Percentiles rank a stretch among this genome's conserved stretches.
These are phyloP conservation scores for Rhododendron griersonianum DNA, from an alignment of 148 eudicot genomes.

Conservation along the genomic window DNA sequence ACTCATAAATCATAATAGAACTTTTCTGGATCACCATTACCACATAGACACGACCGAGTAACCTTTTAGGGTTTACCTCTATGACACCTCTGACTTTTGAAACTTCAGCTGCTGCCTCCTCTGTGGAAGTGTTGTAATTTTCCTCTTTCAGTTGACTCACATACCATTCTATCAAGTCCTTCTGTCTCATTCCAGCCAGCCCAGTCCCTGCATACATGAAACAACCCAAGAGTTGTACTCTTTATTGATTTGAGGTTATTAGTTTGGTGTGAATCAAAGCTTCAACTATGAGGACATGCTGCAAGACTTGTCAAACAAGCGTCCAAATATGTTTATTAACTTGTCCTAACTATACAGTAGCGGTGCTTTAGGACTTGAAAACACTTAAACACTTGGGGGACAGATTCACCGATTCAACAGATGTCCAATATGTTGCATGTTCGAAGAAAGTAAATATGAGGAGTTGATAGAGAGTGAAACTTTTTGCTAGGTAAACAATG, in stretches of 20 bases:
- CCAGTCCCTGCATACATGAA: constrained; percentile 41
- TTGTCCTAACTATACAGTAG: background rate
- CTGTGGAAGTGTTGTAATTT: constrained; percentile 55
- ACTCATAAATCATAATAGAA: too few species aligned
- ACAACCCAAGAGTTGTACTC: background rate
- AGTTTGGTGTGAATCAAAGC: background rate
- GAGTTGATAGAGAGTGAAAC: background rate
- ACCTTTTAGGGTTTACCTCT: too few species aligned
- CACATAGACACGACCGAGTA: too few species aligned
- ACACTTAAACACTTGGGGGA: background rate
- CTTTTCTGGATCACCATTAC: too few species aligned
- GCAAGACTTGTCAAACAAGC: background rate
- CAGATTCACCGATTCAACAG: background rate
- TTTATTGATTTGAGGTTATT: background rate
- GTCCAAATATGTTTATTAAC: background rate
- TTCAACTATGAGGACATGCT: background rate
- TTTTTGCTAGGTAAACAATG: background rate
- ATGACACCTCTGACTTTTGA: too few species aligned
- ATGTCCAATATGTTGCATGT: background rate
- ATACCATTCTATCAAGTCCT: constrained; percentile 84
- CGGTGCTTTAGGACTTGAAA: background rate
- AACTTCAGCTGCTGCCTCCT: too few species aligned
- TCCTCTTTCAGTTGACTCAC: constrained; percentile 69
- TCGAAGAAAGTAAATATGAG: background rate
- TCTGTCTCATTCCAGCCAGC: constrained; percentile 80